These are phyloP conservation scores for Diplogelasinospora grovesii DNA, from an alignment of 495 filamentous ascomycete species.

Conservation along the genomic window DNA sequence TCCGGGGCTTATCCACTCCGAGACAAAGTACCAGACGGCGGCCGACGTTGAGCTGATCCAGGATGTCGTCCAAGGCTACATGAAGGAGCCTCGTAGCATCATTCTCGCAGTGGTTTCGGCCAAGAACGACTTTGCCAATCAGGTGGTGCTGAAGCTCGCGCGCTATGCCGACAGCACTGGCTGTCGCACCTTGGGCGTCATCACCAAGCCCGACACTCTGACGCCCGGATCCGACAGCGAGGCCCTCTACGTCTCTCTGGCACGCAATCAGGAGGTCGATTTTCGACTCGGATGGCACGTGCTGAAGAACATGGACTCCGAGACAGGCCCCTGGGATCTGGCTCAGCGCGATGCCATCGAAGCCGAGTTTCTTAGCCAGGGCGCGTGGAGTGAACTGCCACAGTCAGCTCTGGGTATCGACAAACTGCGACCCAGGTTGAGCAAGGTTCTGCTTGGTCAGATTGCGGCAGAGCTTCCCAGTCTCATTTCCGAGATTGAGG, in stretches of 20 bases:
- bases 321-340: constrained; percentile 32
- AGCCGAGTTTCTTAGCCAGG: constrained; percentile 33
- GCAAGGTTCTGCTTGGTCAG: constrained; percentile 49
- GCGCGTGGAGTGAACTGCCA: constrained; percentile 33
- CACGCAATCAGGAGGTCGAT: constrained; percentile 52
- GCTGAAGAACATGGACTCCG: constrained; percentile 54
- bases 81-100: constrained; percentile 51
- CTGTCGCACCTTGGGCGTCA: constrained; percentile 71
- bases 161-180: constrained; percentile 68
- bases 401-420: constrained; percentile 39
- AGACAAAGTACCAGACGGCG: constrained; percentile 41
- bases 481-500: constrained; percentile 51
- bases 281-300: constrained; percentile 70
- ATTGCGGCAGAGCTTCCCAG: constrained; percentile 52
- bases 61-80: constrained; percentile 53
- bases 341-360: constrained; percentile 36
- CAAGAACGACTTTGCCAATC: constrained; percentile 55
- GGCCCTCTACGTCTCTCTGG: constrained; percentile 43
- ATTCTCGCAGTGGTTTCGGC: constrained; percentile 61
- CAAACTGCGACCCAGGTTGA: constrained; percentile 44
- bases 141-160: constrained; percentile 63
- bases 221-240: constrained; percentile 43
- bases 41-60: constrained; percentile 46
- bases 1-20: constrained; percentile 55
- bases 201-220: constrained; percentile 75